Conservation (phyloP, 2,329 filamentous ascomycete genomes). For the Stemphylium beticola region DNA sequence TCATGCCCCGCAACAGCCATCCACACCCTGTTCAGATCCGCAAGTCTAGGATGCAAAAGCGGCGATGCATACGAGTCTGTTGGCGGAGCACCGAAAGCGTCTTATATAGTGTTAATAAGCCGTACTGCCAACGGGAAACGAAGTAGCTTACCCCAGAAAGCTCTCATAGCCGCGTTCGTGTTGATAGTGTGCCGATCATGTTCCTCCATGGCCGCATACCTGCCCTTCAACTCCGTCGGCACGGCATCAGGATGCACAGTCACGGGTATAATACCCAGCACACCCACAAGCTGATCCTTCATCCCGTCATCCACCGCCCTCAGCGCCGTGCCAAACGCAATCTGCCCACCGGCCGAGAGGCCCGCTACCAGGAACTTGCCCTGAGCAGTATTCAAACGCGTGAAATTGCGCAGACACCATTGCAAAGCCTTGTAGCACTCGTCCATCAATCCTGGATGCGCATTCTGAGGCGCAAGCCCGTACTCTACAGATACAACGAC, state of each 20-base stretch:
- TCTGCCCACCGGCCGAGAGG: constrained; percentile 49
- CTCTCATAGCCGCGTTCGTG: constrained; percentile 41
- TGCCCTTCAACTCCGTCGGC: constrained; percentile 42
- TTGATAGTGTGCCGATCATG: constrained; percentile 49
- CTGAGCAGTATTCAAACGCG: constrained; percentile 28
- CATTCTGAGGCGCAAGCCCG: constrained; percentile 44
- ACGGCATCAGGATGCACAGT: constrained; percentile 48
- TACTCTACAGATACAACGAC: constrained; percentile 48
- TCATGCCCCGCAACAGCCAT: constrained; percentile 40
- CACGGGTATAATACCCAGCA: constrained; percentile 47
- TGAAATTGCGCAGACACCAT: constrained; percentile 40
- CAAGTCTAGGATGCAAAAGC: constrained; percentile 38
- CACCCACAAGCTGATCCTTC: constrained; percentile 45
- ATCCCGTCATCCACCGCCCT: constrained; percentile 47
- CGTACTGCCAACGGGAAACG: too few relatives aligned
- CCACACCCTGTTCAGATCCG: constrained; percentile 42
- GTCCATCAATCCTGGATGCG: constrained; percentile 42
- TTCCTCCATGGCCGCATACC: constrained; percentile 47
- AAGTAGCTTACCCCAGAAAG: constrained; percentile 36
- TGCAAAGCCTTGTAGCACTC: constrained; percentile 44
- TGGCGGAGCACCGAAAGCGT: constrained; percentile 38
- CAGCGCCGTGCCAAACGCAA: constrained; percentile 48
- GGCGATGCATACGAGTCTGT: constrained; percentile 43
- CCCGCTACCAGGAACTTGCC: constrained; percentile 47
- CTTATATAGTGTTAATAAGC: not conserved